Conservation (phyloP, 305 asterid species). For the Fraxinus sp. region DNA sequence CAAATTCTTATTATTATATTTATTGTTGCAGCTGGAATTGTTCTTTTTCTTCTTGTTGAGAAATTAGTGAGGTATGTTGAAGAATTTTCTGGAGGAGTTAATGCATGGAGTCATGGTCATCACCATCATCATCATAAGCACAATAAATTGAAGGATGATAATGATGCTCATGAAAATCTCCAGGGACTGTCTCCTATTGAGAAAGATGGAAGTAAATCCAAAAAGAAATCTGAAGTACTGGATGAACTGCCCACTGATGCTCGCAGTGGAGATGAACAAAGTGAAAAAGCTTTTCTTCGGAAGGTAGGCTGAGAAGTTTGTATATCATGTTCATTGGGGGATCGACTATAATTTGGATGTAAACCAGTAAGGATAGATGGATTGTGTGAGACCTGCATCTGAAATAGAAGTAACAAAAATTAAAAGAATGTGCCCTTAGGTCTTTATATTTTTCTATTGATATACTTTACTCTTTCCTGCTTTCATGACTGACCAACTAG, state of each 20-base stretch:
- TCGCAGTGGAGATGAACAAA: conserved; percentile 32
- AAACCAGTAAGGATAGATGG: neutral
- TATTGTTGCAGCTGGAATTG: conserved; percentile 79
- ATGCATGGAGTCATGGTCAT: conserved; percentile 54
- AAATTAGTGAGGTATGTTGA: conserved; percentile 92
- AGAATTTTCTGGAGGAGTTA: conserved; percentile 63
- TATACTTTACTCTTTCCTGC: neutral
- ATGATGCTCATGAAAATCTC: conserved; percentile 41
- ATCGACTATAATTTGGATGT: neutral
- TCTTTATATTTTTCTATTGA: neutral
- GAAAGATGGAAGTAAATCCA: conserved; percentile 31
- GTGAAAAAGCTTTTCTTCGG: conserved; percentile 43
- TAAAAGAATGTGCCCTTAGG: neutral
- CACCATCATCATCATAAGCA: conserved; percentile 77
- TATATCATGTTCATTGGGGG: neutral
- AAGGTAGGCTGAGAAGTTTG: conserved; percentile 59
- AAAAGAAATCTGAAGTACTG: conserved; percentile 28
- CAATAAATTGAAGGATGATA: conserved; percentile 46
- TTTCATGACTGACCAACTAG: neutral
- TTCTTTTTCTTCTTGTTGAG: conserved; percentile 87
- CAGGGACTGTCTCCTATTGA: conserved; percentile 39
- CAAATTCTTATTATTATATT: conserved; percentile 24
- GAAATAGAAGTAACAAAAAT: neutral
- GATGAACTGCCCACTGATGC: conserved; percentile 35
- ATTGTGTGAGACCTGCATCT: neutral